These are phyloP conservation scores for Scleroderma citrinum DNA, from an alignment of 768 basidiomycete species.

Conservation along the genomic window DNA sequence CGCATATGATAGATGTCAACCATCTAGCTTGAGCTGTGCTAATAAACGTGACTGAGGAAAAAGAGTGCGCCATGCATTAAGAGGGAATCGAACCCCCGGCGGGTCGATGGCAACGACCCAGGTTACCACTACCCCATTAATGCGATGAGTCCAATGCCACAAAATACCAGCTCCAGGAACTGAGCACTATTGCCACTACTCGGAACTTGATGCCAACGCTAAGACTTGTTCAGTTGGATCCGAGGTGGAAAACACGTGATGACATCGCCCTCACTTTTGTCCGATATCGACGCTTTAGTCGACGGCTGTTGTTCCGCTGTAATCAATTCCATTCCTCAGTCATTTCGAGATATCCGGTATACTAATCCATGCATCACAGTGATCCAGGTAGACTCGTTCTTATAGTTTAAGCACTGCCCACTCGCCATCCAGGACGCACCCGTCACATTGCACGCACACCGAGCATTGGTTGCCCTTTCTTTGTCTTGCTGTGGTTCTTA, in stretches of 20 bases:
- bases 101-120: conserved; percentile 44
- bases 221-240: too few species aligned
- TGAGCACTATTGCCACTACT: too few species aligned
- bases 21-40: neutral
- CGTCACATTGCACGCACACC: too few species aligned
- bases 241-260: neutral
- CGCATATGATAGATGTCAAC: neutral
- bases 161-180: too few species aligned
- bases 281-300: neutral
- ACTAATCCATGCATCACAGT: neutral
- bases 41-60: too few species aligned
- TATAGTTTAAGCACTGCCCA: neutral
- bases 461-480: too few species aligned
- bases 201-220: too few species aligned
- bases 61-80: conserved; percentile 44
- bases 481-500: too few species aligned
- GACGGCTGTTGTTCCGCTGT: neutral
- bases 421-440: too few species aligned
- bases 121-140: conserved; percentile 32
- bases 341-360: neutral
- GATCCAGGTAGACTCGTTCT: neutral
- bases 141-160: conserved; percentile 4
- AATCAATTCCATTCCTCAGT: neutral
- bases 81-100: conserved; percentile 77
- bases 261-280: too few species aligned